Conservation (phyloP, 2,329 filamentous ascomycete species). For the Emmonsia crescens region DNA sequence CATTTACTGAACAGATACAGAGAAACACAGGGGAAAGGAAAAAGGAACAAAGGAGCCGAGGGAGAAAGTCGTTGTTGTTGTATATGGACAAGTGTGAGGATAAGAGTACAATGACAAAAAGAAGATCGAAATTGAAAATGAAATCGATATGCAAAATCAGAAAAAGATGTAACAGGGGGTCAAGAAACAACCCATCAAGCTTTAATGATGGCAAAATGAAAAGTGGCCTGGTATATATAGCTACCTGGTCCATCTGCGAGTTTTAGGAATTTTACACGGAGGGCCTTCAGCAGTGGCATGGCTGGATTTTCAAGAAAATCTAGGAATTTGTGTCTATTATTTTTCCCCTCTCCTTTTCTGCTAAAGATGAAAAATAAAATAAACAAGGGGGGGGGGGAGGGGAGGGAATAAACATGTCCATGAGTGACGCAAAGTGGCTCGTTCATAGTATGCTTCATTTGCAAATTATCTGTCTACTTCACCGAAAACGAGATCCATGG, state of each 20-base stretch:
- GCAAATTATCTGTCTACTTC: conserved; percentile 44
- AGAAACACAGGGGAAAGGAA: not conserved
- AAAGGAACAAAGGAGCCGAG: not conserved
- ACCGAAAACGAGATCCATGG: conserved; percentile 85
- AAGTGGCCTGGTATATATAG: not conserved
- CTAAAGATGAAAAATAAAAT: not conserved
- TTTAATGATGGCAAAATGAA: not conserved
- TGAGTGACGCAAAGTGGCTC: not conserved
- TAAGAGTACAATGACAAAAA: conserved; percentile 16
- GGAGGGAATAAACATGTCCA: not conserved
- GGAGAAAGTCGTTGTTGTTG: not conserved
- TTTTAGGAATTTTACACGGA: not conserved
- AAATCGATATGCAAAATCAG: conserved; percentile 13
- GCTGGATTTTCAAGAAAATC: conserved; percentile 9
- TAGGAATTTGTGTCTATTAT: conserved; percentile 21
- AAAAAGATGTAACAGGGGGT: too few species aligned
- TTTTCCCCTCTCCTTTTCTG: not conserved
- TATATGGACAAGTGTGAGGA: not conserved
- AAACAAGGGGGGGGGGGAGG: too few species aligned
- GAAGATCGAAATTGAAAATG: conserved; percentile 20
- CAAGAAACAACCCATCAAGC: not conserved
- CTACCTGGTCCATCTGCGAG: not conserved
- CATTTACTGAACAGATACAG: not conserved
- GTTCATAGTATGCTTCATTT: conserved; percentile 5
- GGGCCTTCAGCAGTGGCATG: not conserved